Evolutionary conservation across 768 basidiomycete species (phyloP).

Genomic region (Collybia sordida): DNA sequence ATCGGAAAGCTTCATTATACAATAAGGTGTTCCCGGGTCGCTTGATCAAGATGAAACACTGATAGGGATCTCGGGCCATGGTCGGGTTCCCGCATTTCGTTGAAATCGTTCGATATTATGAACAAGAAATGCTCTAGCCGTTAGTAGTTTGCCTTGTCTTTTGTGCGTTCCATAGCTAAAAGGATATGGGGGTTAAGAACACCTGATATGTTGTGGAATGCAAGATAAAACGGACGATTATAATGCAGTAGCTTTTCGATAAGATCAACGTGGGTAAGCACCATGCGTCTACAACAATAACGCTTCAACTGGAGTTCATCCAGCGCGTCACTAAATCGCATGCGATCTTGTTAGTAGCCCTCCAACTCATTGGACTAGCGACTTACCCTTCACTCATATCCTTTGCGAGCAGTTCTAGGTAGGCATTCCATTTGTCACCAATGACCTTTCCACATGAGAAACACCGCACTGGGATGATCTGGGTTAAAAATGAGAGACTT

Average conservation of each 20-base stretch:
- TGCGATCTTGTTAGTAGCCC: neutral
- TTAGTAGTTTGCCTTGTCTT: conserved; percentile 35
- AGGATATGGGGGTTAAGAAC: neutral
- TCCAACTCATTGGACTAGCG: neutral
- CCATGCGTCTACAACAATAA: conserved; percentile 97
- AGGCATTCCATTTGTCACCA: conserved; percentile 93
- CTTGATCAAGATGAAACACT: too few species aligned
- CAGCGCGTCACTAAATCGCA: conserved; percentile 70
- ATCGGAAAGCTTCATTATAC: too few species aligned
- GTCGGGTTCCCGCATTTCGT: neutral
- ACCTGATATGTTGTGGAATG: neutral
- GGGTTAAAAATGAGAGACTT: neutral
- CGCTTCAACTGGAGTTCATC: conserved; percentile 88
- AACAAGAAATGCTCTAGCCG: too few species aligned
- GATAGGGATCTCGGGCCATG: too few species aligned
- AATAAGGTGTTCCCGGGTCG: too few species aligned
- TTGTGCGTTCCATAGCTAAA: conserved; percentile 50
- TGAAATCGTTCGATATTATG: too few species aligned
- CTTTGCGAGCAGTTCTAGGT: conserved; percentile 75
- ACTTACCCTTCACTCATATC: conserved; percentile 89
- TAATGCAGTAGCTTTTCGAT: conserved; percentile 97
- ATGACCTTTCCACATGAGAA: conserved; percentile 98
- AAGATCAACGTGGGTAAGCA: conserved; percentile 94
- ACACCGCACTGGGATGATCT: conserved; percentile 97
- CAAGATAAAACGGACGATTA: conserved; percentile 64